These are phyloP conservation scores for Cyberlindnera lachancei DNA, from an alignment of 805 yeast genomes.

Conservation along the genomic window DNA sequence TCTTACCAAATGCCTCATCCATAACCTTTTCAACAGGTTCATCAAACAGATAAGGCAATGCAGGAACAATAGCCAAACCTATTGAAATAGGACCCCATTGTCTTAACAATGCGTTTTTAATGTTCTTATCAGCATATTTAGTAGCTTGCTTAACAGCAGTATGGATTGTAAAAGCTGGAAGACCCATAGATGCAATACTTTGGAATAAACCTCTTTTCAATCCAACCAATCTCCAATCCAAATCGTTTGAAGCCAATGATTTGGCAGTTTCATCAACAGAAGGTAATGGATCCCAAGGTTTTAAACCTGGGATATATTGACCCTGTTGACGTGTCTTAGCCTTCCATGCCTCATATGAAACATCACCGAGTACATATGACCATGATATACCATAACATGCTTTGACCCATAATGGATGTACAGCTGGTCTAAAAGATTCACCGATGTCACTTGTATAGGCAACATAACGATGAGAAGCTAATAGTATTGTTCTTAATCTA, in stretches of 20 bases:
- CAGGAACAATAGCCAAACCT: conserved; percentile 72
- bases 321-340: conserved; percentile 62
- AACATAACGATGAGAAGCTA: conserved; percentile 72
- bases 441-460: conserved; percentile 87
- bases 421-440: conserved; percentile 79
- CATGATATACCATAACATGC: conserved; percentile 69
- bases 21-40: conserved; percentile 72
- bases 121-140: conserved; percentile 45
- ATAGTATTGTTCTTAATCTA: conserved; percentile 59
- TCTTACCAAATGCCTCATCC: conserved; percentile 52
- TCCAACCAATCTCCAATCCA: conserved; percentile 62
- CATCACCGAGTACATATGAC: conserved; percentile 72
- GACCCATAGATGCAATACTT: conserved; percentile 76
- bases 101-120: conserved; percentile 38
- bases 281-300: conserved; percentile 59
- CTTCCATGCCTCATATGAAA: conserved; percentile 65
- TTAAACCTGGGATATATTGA: conserved; percentile 46
- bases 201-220: conserved; percentile 75
- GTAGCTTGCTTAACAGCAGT: conserved; percentile 67
- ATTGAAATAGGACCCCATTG: conserved; percentile 73
- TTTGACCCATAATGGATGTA: conserved; percentile 57
- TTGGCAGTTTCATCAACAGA: conserved; percentile 29
- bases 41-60: conserved; percentile 71
- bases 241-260: conserved; percentile 30
- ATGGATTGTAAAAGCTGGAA: conserved; percentile 83